A percentile compares a stretch with the other conserved stretches of the same genome.
These are phyloP conservation scores for Lepidium sativum DNA, from an alignment of 345 rosid genomes.

Conservation along the genomic window DNA sequence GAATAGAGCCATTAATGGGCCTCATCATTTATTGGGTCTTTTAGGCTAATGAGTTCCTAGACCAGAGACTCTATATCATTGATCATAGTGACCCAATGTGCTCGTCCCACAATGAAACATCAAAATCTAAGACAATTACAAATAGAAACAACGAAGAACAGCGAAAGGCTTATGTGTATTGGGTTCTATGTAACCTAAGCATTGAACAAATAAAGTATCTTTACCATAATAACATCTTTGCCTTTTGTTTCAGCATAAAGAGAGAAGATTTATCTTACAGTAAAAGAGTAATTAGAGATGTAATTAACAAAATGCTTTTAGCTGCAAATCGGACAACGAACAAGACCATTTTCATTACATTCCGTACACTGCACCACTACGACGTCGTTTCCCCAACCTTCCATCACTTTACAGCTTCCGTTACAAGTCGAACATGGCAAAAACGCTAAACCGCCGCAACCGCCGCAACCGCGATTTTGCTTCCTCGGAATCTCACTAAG, in stretches of 20 bases:
- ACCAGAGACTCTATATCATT: no score
- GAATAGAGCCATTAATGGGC: no score
- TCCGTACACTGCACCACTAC: constrained; percentile 46
- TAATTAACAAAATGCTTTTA: no score
- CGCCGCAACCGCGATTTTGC: constrained; percentile 16
- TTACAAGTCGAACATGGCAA: constrained; percentile 61
- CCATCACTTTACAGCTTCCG: constrained; percentile 68
- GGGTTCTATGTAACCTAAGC: neutral
- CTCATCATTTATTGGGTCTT: no score
- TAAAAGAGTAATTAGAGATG: neutral
- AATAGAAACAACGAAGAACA: neutral
- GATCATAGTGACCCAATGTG: no score
- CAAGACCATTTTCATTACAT: constrained; percentile 89
- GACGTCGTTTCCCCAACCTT: constrained; percentile 27
- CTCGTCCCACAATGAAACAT: no score
- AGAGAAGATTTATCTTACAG: neutral
- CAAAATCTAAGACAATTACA: no score
- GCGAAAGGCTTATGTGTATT: neutral
- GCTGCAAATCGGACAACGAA: constrained; percentile 70
- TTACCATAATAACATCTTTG: neutral
- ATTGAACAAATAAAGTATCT: neutral
- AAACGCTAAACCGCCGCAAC: constrained; percentile 60
- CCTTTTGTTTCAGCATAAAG: neutral
- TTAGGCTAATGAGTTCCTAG: no score
- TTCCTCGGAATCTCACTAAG: constrained; percentile 47